These are phyloP conservation scores for Malbranchea zuffiana DNA, from an alignment of 2,329 filamentous ascomycete genomes.

Conservation along the genomic window DNA sequence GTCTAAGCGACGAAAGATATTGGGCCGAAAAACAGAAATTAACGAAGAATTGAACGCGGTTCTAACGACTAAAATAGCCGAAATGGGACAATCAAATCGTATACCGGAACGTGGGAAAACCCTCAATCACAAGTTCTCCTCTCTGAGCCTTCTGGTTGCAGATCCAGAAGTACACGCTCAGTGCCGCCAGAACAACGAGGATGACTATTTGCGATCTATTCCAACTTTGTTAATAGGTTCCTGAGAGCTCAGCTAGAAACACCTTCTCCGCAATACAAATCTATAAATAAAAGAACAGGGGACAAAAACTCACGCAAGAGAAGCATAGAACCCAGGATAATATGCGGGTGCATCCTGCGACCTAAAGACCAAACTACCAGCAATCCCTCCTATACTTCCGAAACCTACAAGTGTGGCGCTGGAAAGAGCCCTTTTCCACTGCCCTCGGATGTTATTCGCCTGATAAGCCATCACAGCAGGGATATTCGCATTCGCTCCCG, in stretches of 20 bases:
- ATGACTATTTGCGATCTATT: slow-evolving; percentile 27
- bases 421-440: slow-evolving; percentile 78
- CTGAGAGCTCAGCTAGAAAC: slow-evolving; percentile 33
- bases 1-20: no score
- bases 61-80: no score
- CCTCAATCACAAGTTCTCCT: slow-evolving; percentile 28
- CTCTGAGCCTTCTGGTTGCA: slow-evolving; percentile 27
- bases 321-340: slow-evolving; percentile 26
- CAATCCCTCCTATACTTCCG: slow-evolving; percentile 69
- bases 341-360: slow-evolving; percentile 27
- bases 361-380: slow-evolving; percentile 62
- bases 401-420: slow-evolving; percentile 65
- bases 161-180: slow-evolving; percentile 26
- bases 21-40: no score
- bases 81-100: slow-evolving; percentile 22
- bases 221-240: background rate
- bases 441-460: slow-evolving; percentile 76
- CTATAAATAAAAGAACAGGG: background rate
- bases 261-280: background rate
- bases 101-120: slow-evolving; percentile 29
- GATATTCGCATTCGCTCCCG: slow-evolving; percentile 66
- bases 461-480: slow-evolving; percentile 68
- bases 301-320: slow-evolving; percentile 17
- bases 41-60: no score
- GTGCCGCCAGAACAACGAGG: slow-evolving; percentile 20